Percentiles rank a stretch among this genome's conserved stretches.
phyloP scores from a whole-genome alignment of 305 asterid genomes.

The Fraxinus latifolia region DNA sequence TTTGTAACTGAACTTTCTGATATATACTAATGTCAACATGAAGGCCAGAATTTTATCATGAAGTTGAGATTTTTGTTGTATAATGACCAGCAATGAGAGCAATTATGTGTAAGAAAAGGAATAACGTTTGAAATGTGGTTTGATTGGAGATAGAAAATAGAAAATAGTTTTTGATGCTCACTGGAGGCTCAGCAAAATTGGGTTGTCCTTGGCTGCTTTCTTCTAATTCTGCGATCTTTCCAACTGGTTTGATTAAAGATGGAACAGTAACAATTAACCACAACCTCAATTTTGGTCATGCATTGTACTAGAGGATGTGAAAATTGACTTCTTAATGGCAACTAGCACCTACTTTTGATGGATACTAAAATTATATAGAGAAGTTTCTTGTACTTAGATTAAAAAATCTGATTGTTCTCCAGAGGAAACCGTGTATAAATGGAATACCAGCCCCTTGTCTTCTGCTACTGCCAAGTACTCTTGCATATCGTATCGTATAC shows the following conservation, averaged over 20 bases:
- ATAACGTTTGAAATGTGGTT: slow-evolving; percentile 25
- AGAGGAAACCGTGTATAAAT: slow-evolving; percentile 35
- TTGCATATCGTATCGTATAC: neutral
- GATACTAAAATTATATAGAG: slow-evolving; percentile 33
- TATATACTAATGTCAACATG: slow-evolving; percentile 20
- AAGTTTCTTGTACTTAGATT: slow-evolving; percentile 26
- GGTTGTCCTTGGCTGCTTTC: slow-evolving; percentile 5
- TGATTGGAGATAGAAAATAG: slow-evolving; percentile 19
- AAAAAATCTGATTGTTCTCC: slow-evolving; percentile 22
- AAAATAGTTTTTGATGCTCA: slow-evolving; percentile 18
- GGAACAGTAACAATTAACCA: slow-evolving; percentile 6
- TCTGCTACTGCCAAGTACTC: neutral
- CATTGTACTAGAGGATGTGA: slow-evolving; percentile 15
- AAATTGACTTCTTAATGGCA: slow-evolving; percentile 7
- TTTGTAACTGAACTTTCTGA: slow-evolving; percentile 18
- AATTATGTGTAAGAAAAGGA: slow-evolving; percentile 16
- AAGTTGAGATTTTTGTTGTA: slow-evolving; percentile 22
- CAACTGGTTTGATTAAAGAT: slow-evolving; percentile 28
- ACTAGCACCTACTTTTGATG: slow-evolving; percentile 7
- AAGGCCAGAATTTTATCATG: slow-evolving; percentile 33
- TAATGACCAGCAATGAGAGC: slow-evolving; percentile 29
- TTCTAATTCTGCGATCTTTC: slow-evolving; percentile 25
- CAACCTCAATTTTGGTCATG: slow-evolving; percentile 6
- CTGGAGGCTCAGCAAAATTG: slow-evolving; percentile 13
- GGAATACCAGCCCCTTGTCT: neutral